phyloP scores from a whole-genome alignment of 371 early-diverging fungal genomes.

The Mortierella sp. region DNA sequence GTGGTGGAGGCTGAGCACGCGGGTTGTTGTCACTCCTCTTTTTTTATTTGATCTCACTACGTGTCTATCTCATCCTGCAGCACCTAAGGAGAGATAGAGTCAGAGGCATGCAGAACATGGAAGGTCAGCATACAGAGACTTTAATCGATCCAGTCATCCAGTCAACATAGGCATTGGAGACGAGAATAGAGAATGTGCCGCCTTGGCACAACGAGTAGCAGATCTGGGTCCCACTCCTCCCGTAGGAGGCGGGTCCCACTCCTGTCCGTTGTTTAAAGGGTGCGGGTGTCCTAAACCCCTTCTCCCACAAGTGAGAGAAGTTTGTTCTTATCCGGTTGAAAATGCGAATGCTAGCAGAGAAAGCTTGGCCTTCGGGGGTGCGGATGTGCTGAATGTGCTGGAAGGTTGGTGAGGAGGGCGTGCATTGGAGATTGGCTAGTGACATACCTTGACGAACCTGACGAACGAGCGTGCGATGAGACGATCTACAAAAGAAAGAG shows the following conservation, averaged over 20 bases:
- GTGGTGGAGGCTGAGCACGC: too few relatives aligned
- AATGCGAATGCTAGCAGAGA: slow-evolving; percentile 53
- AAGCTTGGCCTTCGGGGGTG: slow-evolving; percentile 54
- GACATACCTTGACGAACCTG: not conserved
- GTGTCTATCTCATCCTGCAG: too few relatives aligned
- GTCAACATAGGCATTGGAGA: too few relatives aligned
- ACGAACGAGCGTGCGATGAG: not conserved
- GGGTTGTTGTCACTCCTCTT: too few relatives aligned
- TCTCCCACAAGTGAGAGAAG: slow-evolving; percentile 33
- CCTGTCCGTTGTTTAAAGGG: slow-evolving; percentile 49
- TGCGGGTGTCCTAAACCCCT: slow-evolving; percentile 56
- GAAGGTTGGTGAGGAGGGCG: slow-evolving; percentile 5
- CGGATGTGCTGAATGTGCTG: slow-evolving; percentile 30
- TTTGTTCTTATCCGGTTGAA: slow-evolving; percentile 54
- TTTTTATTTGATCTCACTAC: too few relatives aligned
- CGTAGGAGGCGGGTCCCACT: slow-evolving; percentile 51
- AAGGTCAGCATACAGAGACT: too few relatives aligned
- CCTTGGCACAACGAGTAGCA: slow-evolving; percentile 52
- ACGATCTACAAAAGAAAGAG: slow-evolving; percentile 1
- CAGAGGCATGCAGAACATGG: too few relatives aligned
- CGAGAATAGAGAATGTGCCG: slow-evolving; percentile 24
- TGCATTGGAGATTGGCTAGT: not conserved
- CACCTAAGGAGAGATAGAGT: too few relatives aligned
- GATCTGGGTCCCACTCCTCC: slow-evolving; percentile 53
- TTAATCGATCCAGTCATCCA: too few relatives aligned